These are phyloP conservation scores for Aspergillus sp. DNA, from an alignment of 2,329 filamentous ascomycete genomes.

Conservation along the genomic window DNA sequence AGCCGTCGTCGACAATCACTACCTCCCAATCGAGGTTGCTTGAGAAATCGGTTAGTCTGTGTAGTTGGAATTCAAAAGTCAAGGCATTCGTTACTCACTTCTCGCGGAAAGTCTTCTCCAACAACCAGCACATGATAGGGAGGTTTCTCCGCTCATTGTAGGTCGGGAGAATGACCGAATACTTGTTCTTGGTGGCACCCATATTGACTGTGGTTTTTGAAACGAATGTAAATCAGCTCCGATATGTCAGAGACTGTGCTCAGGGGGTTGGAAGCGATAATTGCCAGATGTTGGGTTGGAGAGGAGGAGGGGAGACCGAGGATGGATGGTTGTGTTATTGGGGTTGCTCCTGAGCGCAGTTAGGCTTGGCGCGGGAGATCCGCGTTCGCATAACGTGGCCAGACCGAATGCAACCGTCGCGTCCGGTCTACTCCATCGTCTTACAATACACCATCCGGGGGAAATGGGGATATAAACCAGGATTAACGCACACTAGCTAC, in stretches of 20 bases:
- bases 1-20: conserved; percentile 97
- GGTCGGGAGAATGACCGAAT: conserved; percentile 94
- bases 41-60: background rate
- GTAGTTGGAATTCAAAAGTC: background rate
- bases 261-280: background rate
- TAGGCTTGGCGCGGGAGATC: conserved; percentile 9
- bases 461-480: background rate
- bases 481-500: background rate
- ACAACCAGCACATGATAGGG: conserved; percentile 90
- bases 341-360: conserved; percentile 7
- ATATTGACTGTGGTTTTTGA: conserved; percentile 24
- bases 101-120: conserved; percentile 87
- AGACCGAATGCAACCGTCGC: background rate
- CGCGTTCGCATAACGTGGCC: conserved; percentile 3
- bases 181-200: conserved; percentile 64
- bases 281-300: background rate
- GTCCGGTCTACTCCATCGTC: background rate
- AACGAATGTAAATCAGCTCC: background rate
- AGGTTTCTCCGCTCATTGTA: conserved; percentile 99
- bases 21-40: conserved; percentile 96
- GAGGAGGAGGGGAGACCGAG: background rate
- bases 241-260: background rate
- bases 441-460: background rate
- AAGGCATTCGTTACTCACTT: conserved; percentile 56
- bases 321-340: conserved; percentile 1